phyloP scores from a whole-genome alignment of 768 basidiomycete species.

The Boletus vermiculosoides region DNA sequence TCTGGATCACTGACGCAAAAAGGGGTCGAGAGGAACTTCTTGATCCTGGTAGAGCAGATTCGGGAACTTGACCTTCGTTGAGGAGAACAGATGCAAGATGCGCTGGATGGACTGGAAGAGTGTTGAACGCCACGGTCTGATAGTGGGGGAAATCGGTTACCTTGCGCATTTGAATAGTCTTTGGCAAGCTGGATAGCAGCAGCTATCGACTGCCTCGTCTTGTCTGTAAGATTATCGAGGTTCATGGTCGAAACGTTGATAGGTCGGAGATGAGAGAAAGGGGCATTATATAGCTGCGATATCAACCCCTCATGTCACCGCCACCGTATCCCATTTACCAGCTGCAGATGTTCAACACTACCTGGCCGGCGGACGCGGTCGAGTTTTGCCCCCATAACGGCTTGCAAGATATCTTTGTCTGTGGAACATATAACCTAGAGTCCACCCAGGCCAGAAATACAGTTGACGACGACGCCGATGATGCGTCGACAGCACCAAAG shows the following conservation, averaged over 20 bases:
- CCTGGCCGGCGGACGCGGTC: conserved; percentile 84
- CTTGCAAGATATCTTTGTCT: conserved; percentile 66
- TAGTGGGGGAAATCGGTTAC: conserved; percentile 35
- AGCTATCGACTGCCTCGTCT: conserved; percentile 65
- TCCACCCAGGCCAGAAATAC: conserved; percentile 17
- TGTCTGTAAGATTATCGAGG: conserved; percentile 80
- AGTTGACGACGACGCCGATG: conserved; percentile 4
- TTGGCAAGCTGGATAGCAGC: conserved; percentile 79
- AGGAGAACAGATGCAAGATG: conserved; percentile 83
- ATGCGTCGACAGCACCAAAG: background rate
- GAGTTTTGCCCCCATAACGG: conserved; percentile 83
- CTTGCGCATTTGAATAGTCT: conserved; percentile 81
- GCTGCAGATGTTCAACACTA: conserved; percentile 50
- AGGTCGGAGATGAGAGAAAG: background rate
- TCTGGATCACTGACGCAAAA: conserved; percentile 74
- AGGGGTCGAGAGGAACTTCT: conserved; percentile 49
- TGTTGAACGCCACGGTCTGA: background rate
- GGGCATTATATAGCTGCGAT: background rate
- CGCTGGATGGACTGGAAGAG: conserved; percentile 64
- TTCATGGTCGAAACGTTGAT: conserved; percentile 32
- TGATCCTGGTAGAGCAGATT: conserved; percentile 35
- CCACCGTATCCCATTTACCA: background rate
- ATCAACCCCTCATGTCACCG: conserved; percentile 1
- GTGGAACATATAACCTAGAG: conserved; percentile 89
- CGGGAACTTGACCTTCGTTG: conserved; percentile 54